Base-by-base conservation (phyloP, 345 rosid species). In the Salix purpurea region DNA sequence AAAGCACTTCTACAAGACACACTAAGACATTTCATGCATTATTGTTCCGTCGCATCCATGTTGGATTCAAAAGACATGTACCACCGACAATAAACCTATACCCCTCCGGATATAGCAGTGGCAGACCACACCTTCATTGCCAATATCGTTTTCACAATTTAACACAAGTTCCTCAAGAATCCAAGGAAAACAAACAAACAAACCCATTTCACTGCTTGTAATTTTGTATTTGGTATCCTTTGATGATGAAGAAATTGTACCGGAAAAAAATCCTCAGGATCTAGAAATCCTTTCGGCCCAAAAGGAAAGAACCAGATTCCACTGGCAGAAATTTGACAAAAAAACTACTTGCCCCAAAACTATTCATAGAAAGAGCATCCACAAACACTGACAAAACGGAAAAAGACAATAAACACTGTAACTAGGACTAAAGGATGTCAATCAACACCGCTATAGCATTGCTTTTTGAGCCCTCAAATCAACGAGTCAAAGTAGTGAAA, bases 121-220 rank as follows among this genome's bases (percentile, higher is more conserved):
- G 54, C 71, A 80, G 66, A 80, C 80, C 85, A 75, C 70, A 77
- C 44, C 76, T 76, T 70, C 73, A 74, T 79, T 73, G 92, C 88
- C 83, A 84, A 81, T 87, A 89, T 89, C 83, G 66, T 78, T 83
- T 79, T 83, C 79, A 84, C 80, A 79, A 61, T 76, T 74, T 82
- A 82, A 86, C 77, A 79, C 46, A 80, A 78, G 76, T 72, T 74
- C 71, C 82, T 70, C 73, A 75, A 36, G 76, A 78, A 69, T 36
- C 65, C 37, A 34, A 34, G 0, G 37, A 24, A 48, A 76, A 34
- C 65, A 81, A 61, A 69, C 65, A 32, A 71, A 44, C 75, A 70
- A 46, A 37, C 73, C 56, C 62, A 28, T 30, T 67, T 32, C 65
- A 44, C 46, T 36, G 21, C 72, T 24, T 74, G 60, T 23, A 58